A percentile compares a stretch with the other conserved stretches of the same genome.
Evolutionary conservation across 495 filamentous ascomycete genomes (phyloP).

Genomic region (Aspergillus carlsbadensis): DNA sequence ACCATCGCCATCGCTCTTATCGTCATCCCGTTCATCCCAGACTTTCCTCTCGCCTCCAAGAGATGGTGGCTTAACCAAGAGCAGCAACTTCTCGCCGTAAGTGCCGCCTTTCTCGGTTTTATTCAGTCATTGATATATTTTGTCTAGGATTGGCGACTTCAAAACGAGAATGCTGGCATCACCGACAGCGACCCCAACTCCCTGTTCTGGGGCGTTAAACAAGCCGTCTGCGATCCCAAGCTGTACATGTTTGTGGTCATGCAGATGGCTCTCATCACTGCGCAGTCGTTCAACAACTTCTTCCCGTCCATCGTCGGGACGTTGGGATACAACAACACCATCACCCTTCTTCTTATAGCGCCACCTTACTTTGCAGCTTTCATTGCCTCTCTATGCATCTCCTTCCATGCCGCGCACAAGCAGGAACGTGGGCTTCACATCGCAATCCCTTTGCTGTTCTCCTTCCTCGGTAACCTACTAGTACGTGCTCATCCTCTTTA

Average conservation of each 20-base stretch:
- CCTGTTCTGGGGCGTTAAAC: slow-evolving; percentile 11
- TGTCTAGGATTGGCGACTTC: background rate
- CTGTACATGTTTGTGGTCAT: slow-evolving; percentile 24
- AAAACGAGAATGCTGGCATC: background rate
- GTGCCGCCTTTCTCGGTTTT: slow-evolving; percentile 13
- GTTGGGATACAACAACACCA: slow-evolving; percentile 26
- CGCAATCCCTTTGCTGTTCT: slow-evolving; percentile 12
- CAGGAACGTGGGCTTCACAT: slow-evolving; percentile 15
- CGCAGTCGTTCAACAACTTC: slow-evolving; percentile 27
- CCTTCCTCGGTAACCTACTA: background rate
- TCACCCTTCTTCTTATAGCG: slow-evolving; percentile 29
- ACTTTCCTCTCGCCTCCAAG: slow-evolving; percentile 22
- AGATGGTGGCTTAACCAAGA: slow-evolving; percentile 23
- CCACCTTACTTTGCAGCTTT: slow-evolving; percentile 32
- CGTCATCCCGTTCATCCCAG: slow-evolving; percentile 20
- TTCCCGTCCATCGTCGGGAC: slow-evolving; percentile 32
- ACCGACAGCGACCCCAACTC: background rate
- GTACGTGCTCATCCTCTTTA: background rate
- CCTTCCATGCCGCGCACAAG: slow-evolving; percentile 54
- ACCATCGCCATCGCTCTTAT: slow-evolving; percentile 22
- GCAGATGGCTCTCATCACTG: slow-evolving; percentile 25
- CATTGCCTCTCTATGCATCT: slow-evolving; percentile 28
- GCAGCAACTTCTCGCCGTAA: slow-evolving; percentile 20
- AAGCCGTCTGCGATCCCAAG: slow-evolving; percentile 26
- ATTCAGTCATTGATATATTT: slow-evolving; percentile 11